Conservation (phyloP, 306 rosid genomes). For the Pyrus communis region DNA sequence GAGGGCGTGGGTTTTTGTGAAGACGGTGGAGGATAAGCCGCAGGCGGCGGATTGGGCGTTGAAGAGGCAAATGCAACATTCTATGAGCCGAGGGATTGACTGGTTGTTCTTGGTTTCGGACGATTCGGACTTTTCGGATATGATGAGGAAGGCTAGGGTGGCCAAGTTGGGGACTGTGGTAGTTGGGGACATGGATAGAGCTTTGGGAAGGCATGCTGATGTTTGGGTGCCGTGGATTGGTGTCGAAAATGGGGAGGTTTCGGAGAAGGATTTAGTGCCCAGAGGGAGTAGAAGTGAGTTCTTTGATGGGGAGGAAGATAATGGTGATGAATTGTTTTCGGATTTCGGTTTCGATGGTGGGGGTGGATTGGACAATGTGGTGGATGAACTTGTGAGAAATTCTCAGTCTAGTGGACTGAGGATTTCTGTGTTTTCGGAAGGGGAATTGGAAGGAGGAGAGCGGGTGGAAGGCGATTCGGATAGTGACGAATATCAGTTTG, state of each 20-base stretch:
- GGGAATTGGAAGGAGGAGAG: constrained; percentile 30
- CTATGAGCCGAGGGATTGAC: constrained; percentile 75
- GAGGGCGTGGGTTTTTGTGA: constrained; percentile 80
- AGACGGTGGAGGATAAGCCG: constrained; percentile 76
- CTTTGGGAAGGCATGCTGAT: constrained; percentile 66
- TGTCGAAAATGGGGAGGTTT: constrained; percentile 69
- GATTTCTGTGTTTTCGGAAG: constrained; percentile 43
- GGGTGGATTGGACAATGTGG: constrained; percentile 31
- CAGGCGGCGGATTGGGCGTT: constrained; percentile 88
- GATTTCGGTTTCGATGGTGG: constrained; percentile 19
- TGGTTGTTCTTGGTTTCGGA: constrained; percentile 82
- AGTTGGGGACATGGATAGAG: constrained; percentile 69
- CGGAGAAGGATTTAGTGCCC: constrained; percentile 43
- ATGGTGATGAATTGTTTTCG: constrained; percentile 31
- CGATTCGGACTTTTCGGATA: constrained; percentile 72
- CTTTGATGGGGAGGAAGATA: constrained; percentile 24
- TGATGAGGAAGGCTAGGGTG: constrained; percentile 69
- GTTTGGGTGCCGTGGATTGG: constrained; percentile 86
- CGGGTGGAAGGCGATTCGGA: constrained; percentile 23
- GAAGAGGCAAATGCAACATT: constrained; percentile 81
- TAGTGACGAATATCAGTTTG: constrained; percentile 15
- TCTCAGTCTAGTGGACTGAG: constrained; percentile 30
- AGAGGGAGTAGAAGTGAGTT: constrained; percentile 21
- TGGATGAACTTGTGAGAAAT: constrained; percentile 41
- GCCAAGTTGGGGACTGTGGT: constrained; percentile 72